Evolutionary conservation across 306 rosid species (phyloP).

Genomic region (Urtica urens): DNA sequence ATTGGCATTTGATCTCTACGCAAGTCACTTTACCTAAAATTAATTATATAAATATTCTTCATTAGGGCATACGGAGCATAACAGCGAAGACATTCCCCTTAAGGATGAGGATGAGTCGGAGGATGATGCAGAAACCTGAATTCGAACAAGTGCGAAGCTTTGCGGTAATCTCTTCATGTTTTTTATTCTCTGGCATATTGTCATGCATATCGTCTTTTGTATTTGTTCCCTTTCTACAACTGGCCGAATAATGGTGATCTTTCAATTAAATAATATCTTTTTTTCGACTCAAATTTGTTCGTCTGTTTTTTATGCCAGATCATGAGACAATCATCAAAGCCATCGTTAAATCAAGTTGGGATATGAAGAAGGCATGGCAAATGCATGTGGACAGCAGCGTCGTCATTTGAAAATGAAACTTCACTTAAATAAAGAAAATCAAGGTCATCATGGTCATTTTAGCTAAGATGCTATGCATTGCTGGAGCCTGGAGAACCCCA

Average conservation of each 20-base stretch:
- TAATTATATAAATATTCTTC: constrained; percentile 9
- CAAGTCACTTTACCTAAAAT: neutral
- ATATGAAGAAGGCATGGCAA: neutral
- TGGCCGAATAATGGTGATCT: neutral
- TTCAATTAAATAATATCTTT: no score
- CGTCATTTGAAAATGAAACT: neutral
- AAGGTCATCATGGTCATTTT: constrained; percentile 1
- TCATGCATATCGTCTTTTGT: neutral
- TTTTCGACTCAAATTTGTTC: no score
- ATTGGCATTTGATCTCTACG: neutral
- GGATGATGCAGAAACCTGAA: constrained; percentile 20
- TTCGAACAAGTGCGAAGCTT: constrained; percentile 17
- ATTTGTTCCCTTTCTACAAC: neutral
- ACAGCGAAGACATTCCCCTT: constrained; percentile 63
- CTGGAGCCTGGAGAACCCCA: neutral
- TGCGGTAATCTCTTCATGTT: neutral
- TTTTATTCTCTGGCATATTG: neutral
- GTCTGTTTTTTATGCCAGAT: neutral
- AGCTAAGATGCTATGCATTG: neutral
- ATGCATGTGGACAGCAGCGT: constrained; percentile 3
- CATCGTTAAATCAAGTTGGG: neutral
- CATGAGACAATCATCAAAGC: neutral
- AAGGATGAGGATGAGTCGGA: constrained; percentile 62
- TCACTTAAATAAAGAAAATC: neutral
- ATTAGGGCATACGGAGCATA: constrained; percentile 26